Evolutionary conservation across 768 basidiomycete genomes (phyloP), one percentile per base, ranked within the genome.

Genomic region (Leucosporidium creatinivorum): DNA sequence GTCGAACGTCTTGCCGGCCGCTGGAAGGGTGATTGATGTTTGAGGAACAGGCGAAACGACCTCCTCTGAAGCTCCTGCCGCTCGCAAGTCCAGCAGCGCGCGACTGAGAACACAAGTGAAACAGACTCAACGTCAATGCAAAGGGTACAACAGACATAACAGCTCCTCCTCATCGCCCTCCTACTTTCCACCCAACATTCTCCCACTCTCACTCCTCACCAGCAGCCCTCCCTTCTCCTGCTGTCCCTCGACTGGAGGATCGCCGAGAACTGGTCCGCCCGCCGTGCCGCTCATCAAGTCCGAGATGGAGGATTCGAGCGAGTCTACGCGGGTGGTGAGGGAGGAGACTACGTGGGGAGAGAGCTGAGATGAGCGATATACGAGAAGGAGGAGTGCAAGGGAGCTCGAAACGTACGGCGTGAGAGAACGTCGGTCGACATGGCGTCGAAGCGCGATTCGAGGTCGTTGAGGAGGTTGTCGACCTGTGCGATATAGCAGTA

Each of bases 141-240:
- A 44, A 44, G 15, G 39, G 39, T 44, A 44, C 39, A 44, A 44
- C 39, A 44, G 15, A 10, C 15, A 44, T 13, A 15, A 44, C 39
- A 12, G 10, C 15, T 44, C 39, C 39, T 17, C 10, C 3, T 13
- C 39, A 10, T 2, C 39, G 15, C 15, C 13, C 39, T 15, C 39
- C 13, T 15, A 44, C 13, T 44, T 44, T 18, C 19, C 15, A 18
- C n/a, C 57, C 19, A 82, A 92, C 76, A 81, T 93, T 39, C 80
- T 94, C 70, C 50, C 50, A 23, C 26, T 51, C 26, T 26, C 50
- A n/a, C 81, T 66, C 19, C 57, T 70, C 58, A 73, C 70, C 18
- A 72, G 68, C 50, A 63, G 63, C 63, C 61, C 61, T 23, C 65
- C 67, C 52, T 66, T 67, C 62, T 64, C 69, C 56, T 31, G 36